A percentile compares a stretch with the other conserved stretches of the same genome.
Conservation (phyloP, 1,284 basidiomycete species). For the Trichosporon asahii region DNA sequence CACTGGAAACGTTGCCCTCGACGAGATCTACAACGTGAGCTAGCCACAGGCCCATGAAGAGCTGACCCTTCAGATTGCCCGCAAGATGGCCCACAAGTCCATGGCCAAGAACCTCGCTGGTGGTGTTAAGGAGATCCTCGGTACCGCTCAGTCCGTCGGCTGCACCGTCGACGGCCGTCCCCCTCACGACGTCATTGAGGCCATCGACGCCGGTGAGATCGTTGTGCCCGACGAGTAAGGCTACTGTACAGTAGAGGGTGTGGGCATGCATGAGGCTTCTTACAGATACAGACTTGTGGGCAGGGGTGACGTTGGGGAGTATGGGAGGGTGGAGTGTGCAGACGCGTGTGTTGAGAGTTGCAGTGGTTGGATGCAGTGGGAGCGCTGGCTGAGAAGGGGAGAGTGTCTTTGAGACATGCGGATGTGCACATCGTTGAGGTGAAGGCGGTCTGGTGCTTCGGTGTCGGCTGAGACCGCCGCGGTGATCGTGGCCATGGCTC, state of each 20-base stretch:
- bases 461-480: no score
- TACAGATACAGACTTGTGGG: neutral
- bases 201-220: slow-evolving; percentile 90
- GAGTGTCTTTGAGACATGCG: no score
- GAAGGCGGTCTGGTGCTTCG: no score
- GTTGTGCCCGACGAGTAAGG: slow-evolving; percentile 87
- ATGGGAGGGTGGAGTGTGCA: no score
- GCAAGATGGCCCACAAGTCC: slow-evolving; percentile 95
- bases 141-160: slow-evolving; percentile 86
- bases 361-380: no score
- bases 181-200: slow-evolving; percentile 93
- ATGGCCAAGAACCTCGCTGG: slow-evolving; percentile 87
- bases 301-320: neutral
- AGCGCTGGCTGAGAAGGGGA: no score
- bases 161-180: slow-evolving; percentile 94
- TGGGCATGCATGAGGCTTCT: slow-evolving; percentile 31
- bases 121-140: slow-evolving; percentile 90
- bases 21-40: slow-evolving; percentile 82
- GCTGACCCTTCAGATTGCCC: slow-evolving; percentile 51
- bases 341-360: neutral
- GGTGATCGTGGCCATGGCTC: no score
- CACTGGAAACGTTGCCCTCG: slow-evolving; percentile 88
- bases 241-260: slow-evolving; percentile 26
- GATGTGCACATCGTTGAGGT: no score
- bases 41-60: neutral